These are phyloP conservation scores for Syzygium syzygioides DNA, from an alignment of 441 rosid genomes.

Conservation along the genomic window DNA sequence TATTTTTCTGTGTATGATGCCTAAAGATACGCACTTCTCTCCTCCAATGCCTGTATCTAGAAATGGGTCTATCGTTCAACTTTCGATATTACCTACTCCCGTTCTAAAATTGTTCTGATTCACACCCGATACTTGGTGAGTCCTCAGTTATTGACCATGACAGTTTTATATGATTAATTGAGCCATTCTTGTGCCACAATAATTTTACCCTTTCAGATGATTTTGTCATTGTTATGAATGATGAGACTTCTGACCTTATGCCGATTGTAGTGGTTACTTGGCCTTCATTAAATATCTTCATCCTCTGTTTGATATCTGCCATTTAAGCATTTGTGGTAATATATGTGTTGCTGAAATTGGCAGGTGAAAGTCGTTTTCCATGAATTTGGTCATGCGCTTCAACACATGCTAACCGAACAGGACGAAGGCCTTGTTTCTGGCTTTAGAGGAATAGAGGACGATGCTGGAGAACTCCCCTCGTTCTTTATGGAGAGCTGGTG, in stretches of 20 bases:
- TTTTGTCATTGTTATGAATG: background rate
- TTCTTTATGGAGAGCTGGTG: conserved; percentile 98
- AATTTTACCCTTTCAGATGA: background rate
- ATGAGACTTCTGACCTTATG: background rate
- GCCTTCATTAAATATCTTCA: background rate
- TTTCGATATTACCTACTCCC: background rate
- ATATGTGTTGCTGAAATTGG: background rate
- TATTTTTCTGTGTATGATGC: background rate
- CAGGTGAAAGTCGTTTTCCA: conserved; percentile 91
- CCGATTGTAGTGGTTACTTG: background rate
- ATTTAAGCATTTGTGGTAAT: background rate
- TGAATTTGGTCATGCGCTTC: conserved; percentile 96
- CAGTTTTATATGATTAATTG: background rate
- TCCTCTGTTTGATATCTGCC: background rate
- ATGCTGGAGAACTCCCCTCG: conserved; percentile 90
- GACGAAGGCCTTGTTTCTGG: conserved; percentile 89
- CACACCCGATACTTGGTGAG: background rate
- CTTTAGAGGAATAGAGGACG: conserved; percentile 81
- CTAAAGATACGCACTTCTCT: background rate
- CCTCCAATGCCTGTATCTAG: background rate
- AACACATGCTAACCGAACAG: conserved; percentile 85
- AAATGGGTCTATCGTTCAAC: background rate
- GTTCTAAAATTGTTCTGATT: background rate
- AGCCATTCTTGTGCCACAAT: background rate
- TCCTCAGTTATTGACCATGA: background rate